phyloP scores from a whole-genome alignment of 2,329 filamentous ascomycete genomes.

The Apiospora koreana region DNA sequence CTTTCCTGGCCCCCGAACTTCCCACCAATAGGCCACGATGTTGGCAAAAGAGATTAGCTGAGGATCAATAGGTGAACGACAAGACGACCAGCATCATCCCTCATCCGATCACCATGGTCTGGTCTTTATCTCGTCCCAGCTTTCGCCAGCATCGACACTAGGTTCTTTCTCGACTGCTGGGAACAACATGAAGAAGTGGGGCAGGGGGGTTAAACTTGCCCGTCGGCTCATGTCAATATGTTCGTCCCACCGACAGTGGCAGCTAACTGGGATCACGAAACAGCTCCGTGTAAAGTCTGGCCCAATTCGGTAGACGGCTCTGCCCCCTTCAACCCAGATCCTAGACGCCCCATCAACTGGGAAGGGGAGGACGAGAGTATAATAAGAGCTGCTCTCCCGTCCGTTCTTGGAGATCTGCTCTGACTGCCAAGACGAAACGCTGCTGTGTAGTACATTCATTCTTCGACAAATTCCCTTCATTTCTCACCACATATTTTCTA shows the following conservation, averaged over 20 bases:
- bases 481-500: neutral
- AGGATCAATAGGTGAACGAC: neutral
- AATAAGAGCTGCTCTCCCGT: neutral
- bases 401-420: neutral
- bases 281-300: neutral
- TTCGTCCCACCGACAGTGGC: constrained; percentile 3
- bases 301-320: neutral
- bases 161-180: neutral
- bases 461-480: neutral
- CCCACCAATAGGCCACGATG: neutral
- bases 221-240: constrained; percentile 6
- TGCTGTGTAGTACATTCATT: constrained; percentile 9
- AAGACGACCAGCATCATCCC: neutral
- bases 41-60: neutral
- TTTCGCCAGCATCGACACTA: neutral
- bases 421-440: neutral
- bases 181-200: neutral
- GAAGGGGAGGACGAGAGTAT: neutral
- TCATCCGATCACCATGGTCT: neutral
- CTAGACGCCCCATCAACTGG: neutral
- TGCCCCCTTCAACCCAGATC: neutral
- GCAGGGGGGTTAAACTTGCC: neutral
- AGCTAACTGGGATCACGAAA: constrained; percentile 8
- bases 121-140: neutral
- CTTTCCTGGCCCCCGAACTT: neutral